Conservation (phyloP, 1,284 basidiomycete species). For the Papiliotrema nemorosa region DNA sequence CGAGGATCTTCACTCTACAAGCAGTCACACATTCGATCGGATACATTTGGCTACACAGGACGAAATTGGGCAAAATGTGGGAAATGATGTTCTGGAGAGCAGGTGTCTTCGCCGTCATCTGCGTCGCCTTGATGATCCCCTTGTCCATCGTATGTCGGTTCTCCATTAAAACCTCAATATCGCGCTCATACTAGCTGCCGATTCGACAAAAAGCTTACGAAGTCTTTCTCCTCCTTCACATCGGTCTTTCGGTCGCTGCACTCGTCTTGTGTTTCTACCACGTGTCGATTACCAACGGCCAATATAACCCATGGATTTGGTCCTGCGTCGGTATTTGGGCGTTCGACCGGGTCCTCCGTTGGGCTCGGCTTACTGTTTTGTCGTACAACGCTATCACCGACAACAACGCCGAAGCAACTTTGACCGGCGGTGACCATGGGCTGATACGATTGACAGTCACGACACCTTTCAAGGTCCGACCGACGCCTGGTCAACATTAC, state of each 20-base stretch:
- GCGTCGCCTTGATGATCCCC: background rate
- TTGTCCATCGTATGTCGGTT: background rate
- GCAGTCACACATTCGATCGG: constrained; percentile 28
- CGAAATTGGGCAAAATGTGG: background rate
- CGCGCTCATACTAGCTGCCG: background rate
- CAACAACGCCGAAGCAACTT: background rate
- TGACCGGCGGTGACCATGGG: constrained; percentile 3
- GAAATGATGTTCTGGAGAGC: constrained; percentile 25
- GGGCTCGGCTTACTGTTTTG: background rate
- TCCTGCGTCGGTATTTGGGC: constrained; percentile 13
- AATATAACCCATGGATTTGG: constrained; percentile 10
- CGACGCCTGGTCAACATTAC: constrained; percentile 4
- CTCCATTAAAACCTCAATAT: background rate
- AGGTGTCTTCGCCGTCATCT: constrained; percentile 24
- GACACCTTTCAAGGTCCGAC: background rate
- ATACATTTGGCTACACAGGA: constrained; percentile 4
- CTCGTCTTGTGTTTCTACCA: constrained; percentile 28
- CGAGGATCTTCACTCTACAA: constrained; percentile 26
- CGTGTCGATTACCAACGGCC: constrained; percentile 20
- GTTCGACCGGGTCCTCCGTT: constrained; percentile 14
- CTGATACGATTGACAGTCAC: constrained; percentile 5
- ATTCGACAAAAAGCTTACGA: constrained; percentile 27
- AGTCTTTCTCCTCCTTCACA: constrained; percentile 32
- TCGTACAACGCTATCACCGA: background rate
- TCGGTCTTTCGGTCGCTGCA: constrained; percentile 31